These are phyloP conservation scores for Vaccinium vitisidaea DNA, from an alignment of 148 eudicot species.

Conservation along the genomic window DNA sequence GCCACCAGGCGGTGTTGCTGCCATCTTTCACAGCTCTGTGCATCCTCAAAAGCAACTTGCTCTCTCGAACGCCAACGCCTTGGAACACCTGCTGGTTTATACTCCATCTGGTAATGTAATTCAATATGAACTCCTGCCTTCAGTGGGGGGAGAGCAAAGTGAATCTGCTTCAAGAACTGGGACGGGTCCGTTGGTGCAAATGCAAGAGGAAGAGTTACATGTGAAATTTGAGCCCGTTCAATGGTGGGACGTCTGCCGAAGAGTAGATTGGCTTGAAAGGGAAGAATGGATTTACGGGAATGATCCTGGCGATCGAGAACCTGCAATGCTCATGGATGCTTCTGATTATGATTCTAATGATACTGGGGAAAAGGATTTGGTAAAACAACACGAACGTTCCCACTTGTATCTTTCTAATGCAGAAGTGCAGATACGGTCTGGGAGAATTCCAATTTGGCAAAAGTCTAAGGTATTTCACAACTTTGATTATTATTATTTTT, in stretches of 20 bases:
- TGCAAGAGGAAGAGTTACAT: constrained; percentile 72
- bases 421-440: constrained; percentile 71
- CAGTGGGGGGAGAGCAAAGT: constrained; percentile 52
- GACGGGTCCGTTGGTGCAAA: constrained; percentile 40
- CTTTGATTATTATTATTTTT: not conserved
- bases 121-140: constrained; percentile 81
- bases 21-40: constrained; percentile 66
- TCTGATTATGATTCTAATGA: constrained; percentile 50
- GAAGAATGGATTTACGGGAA: constrained; percentile 60
- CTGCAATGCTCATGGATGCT: constrained; percentile 31
- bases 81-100: constrained; percentile 85
- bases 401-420: constrained; percentile 87
- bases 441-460: constrained; percentile 81
- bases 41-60: constrained; percentile 34
- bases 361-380: constrained; percentile 36
- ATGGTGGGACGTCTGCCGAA: constrained; percentile 99
- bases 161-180: constrained; percentile 50
- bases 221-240: constrained; percentile 80
- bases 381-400: constrained; percentile 51
- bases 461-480: constrained; percentile 57
- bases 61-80: constrained; percentile 34
- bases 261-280: constrained; percentile 91
- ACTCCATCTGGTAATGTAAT: constrained; percentile 84
- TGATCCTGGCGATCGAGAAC: constrained; percentile 40
- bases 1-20: constrained; percentile 77